phyloP scores from a whole-genome alignment of 2,329 filamentous ascomycete genomes.

The Colletotrichum somersetense region DNA sequence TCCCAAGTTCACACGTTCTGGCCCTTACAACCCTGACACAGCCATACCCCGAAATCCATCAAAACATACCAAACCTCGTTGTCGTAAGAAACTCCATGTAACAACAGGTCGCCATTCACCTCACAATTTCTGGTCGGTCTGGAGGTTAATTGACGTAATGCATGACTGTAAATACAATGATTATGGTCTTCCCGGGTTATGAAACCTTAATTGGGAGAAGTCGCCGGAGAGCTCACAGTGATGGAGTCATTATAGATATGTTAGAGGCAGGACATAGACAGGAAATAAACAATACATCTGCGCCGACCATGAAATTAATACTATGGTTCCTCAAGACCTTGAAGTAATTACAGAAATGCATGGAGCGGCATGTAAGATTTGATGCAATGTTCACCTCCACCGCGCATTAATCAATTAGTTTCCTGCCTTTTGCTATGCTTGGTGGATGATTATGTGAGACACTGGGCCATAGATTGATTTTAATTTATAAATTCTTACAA shows the following conservation, averaged over 20 bases:
- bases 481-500: neutral
- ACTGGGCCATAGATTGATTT: neutral
- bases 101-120: neutral
- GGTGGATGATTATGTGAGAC: neutral
- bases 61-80: neutral
- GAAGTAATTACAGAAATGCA: neutral
- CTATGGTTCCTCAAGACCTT: neutral
- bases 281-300: neutral
- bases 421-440: neutral
- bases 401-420: neutral
- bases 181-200: neutral
- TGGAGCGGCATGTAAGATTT: neutral
- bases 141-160: neutral
- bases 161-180: neutral
- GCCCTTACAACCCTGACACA: neutral
- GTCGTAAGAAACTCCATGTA: neutral
- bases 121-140: neutral
- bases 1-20: neutral
- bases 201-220: neutral
- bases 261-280: neutral
- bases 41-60: neutral
- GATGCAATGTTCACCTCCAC: neutral
- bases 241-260: neutral
- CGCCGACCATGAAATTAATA: neutral
- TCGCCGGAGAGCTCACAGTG: no score